Base-by-base conservation (phyloP, 768 basidiomycete species). In the Pholiota molesta region DNA sequence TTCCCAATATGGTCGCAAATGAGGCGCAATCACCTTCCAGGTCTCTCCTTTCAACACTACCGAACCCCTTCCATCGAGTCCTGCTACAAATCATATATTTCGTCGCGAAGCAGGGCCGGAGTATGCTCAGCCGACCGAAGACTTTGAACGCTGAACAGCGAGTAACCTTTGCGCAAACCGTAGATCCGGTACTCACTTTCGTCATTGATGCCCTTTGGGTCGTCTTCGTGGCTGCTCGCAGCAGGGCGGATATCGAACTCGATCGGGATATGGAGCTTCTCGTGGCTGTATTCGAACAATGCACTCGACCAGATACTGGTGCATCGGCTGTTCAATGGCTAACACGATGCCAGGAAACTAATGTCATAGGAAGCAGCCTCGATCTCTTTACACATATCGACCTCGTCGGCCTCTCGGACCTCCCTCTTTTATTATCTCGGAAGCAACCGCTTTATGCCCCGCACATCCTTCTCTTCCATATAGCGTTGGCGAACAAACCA, bases 71-170 rank as follows among this genome's bases (percentile, higher is more conserved):
- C 79, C 95, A 98, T 71, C 87, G 86, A 47, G 82, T 84, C 0
- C 82, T 96, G 56, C 79, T 98, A 28, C 90, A 94, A 67, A 85
- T 94, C 60, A 74, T 92, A 51, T 95, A 90, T 74, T 93, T 91
- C 76, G 91, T 88, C 62, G 74, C 86, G 14, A 85, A 84, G 45
- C 88, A 91, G 60, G 81, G 84, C 53, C 80, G 88, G 47, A 80
- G 76, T 55, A 65, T 90, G 35, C 70, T 78, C 3, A 76, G 75
- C 19, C 75, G 83, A 1, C 73, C 82, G 2, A 88, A 86, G 61
- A 68, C 76, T 0, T 69, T 89, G 23, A 84, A 80, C 35, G 83
- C 87, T 0, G 86, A 87, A 35, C 87, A 89, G 60, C 83, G 88
- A 16, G 70, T 92, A 28, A 79, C 77, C 39, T 78, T 94, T 26